Conservation (phyloP, 108 stramenopile genomes). For the Fragilariopsis cylindrus region DNA sequence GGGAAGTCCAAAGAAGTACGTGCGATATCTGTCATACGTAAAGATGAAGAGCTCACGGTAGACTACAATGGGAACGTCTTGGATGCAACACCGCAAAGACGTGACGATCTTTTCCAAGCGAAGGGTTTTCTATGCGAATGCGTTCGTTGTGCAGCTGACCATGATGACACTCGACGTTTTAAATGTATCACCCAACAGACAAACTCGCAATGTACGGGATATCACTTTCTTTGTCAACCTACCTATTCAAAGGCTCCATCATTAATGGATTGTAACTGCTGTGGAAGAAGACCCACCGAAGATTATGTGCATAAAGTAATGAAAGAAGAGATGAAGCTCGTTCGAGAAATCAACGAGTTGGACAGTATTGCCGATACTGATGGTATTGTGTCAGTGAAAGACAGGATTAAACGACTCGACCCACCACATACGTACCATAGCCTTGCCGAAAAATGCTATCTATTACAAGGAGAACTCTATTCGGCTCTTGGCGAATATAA, state of each 20-base stretch:
- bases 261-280: slow-evolving; percentile 22
- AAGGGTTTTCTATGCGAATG: slow-evolving; percentile 37
- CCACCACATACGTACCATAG: slow-evolving; percentile 35
- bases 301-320: slow-evolving; percentile 21
- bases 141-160: slow-evolving; percentile 25
- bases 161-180: slow-evolving; percentile 39
- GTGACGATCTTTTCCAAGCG: slow-evolving; percentile 23
- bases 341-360: slow-evolving; percentile 20
- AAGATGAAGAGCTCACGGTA: slow-evolving; percentile 38
- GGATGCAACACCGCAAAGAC: slow-evolving; percentile 25
- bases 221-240: slow-evolving; percentile 34
- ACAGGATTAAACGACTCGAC: slow-evolving; percentile 19
- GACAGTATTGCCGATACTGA: slow-evolving; percentile 5
- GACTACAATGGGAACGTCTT: slow-evolving; percentile 30
- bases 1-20: slow-evolving; percentile 33
- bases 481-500: slow-evolving; percentile 25
- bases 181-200: slow-evolving; percentile 11
- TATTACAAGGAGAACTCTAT: slow-evolving; percentile 27
- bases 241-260: slow-evolving; percentile 9
- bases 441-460: slow-evolving; percentile 36
- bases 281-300: slow-evolving; percentile 18
- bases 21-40: slow-evolving; percentile 27
- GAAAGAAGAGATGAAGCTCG: slow-evolving; percentile 16
- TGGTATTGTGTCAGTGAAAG: not conserved
- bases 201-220: slow-evolving; percentile 15